Percentiles rank a stretch among this genome's conserved stretches.
Conservation (phyloP, 2,329 filamentous ascomycete genomes). For the Lecanosticta acicola region DNA sequence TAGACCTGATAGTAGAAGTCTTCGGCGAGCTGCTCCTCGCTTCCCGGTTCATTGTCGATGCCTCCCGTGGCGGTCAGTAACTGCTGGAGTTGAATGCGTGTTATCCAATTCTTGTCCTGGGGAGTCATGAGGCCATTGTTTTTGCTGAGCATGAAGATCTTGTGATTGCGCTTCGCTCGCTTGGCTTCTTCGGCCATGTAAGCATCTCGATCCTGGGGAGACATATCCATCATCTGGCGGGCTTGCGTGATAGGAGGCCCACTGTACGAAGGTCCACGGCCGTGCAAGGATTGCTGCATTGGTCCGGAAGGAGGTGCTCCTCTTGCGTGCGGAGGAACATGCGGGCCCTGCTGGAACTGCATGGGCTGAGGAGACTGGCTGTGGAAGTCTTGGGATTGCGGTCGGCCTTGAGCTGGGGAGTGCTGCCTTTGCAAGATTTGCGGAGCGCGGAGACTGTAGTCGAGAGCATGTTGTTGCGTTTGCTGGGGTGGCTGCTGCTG, state of each 20-base stretch:
- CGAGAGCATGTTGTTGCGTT: constrained; percentile 36
- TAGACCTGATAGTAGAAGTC: constrained; percentile 99
- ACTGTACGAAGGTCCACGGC: constrained; percentile 45
- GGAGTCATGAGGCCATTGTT: constrained; percentile 98
- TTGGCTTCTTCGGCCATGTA: constrained; percentile 89
- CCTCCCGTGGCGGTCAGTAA: constrained; percentile 88
- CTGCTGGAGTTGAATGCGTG: constrained; percentile 93
- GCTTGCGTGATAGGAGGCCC: constrained; percentile 58
- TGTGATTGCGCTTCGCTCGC: constrained; percentile 94
- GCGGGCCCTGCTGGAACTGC: constrained; percentile 23
- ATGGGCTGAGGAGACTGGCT: constrained; percentile 23
- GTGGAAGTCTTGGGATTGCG: constrained; percentile 23
- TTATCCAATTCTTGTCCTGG: constrained; percentile 99
- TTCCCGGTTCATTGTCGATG: constrained; percentile 64
- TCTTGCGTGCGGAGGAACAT: constrained; percentile 12
- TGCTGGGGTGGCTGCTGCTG: constrained; percentile 31
- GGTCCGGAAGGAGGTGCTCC: constrained; percentile 29
- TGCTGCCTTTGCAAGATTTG: constrained; percentile 37
- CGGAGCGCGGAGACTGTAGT: constrained; percentile 36
- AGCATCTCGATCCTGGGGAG: constrained; percentile 75
- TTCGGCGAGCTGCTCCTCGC: constrained; percentile 75
- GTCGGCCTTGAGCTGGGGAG: constrained; percentile 19
- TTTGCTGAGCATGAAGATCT: constrained; percentile 87
- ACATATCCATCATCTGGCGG: constrained; percentile 68
- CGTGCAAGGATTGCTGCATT: constrained; percentile 31